Evolutionary conservation across 2,329 filamentous ascomycete genomes (phyloP), one percentile per base, ranked within the genome.

Genomic region (Diplodia mutila): DNA sequence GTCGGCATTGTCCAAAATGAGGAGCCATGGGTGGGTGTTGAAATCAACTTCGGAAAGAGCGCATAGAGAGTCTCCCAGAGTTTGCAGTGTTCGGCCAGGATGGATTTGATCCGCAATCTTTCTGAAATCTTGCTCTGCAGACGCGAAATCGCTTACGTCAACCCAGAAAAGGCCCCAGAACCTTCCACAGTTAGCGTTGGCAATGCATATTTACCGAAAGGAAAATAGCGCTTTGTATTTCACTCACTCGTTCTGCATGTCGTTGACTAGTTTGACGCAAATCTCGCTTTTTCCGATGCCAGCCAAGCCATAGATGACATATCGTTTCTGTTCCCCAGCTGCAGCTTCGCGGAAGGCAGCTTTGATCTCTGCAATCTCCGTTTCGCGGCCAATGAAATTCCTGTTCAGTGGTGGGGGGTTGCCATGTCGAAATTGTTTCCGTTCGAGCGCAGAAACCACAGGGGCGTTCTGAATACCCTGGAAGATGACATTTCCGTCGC

Each of bases 91-190:
- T 32, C 5, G 16, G 11, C 51, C 51, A 23, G 66, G 61, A 27
- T 68, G 49, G 23, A 75, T 69, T 55, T 34, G 61, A 6, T 70
- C 66, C 5, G 75, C 72, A 27, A 78, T 70, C 4, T 68, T 66
- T 1, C 71, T 23, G 61, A 77, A 78, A 9, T 65, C 71, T 21
- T 61, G 65, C 61, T 74, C 71, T 11, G 75, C 74, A 12, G 66
- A 70, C 21, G 51, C 53, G 0, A 29, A 5, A 42, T 67, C 75
- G 69, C 72, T 70, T 5, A 72, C 73, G 54, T 77, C 73, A n/a
- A 77, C 69, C 74, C 72, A 77, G 59, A 76, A 77, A 14, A 78
- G 61, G 29, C 74, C 75, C 75, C 74, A 78, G 61, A 75, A 74
- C 32, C 74, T 53, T 27, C 3, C 21, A 11, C 4, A n/a, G 27